These are phyloP conservation scores for Sequoia sempervirens DNA, from an alignment of 75 land plant genomes.

Conservation along the genomic window DNA sequence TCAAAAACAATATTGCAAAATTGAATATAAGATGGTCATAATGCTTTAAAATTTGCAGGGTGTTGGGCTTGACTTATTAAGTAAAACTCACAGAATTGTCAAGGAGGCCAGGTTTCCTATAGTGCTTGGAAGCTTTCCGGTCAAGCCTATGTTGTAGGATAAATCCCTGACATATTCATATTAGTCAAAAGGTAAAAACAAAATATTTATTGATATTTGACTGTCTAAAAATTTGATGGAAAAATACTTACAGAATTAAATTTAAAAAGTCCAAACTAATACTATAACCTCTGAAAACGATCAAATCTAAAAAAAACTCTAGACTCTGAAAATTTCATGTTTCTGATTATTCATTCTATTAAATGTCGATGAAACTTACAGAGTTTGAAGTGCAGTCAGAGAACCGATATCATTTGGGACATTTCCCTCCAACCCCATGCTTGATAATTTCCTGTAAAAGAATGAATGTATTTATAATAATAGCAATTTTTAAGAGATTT, in stretches of 20 bases:
- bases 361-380: constrained; percentile 3
- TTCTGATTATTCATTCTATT: neutral
- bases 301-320: too few species aligned
- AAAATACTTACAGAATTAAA: too few species aligned
- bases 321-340: too few species aligned
- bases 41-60: neutral
- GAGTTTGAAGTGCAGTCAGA: neutral
- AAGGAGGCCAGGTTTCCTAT: constrained; percentile 1
- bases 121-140: constrained; percentile 4
- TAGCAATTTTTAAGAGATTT: neutral
- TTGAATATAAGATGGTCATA: neutral
- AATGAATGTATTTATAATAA: neutral
- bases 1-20: neutral
- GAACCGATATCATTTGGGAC: constrained; percentile 2
- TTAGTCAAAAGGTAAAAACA: too few species aligned
- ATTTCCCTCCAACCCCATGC: neutral
- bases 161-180: constrained; percentile 4
- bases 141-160: constrained; percentile 1
- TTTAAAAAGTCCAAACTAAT: too few species aligned
- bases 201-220: too few species aligned
- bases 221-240: too few species aligned
- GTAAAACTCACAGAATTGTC: neutral
- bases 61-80: neutral
- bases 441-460: neutral
- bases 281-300: too few species aligned